Evolutionary conservation across 1,139 yeast genomes (phyloP).

Genomic region (Ogataea hybrid): DNA sequence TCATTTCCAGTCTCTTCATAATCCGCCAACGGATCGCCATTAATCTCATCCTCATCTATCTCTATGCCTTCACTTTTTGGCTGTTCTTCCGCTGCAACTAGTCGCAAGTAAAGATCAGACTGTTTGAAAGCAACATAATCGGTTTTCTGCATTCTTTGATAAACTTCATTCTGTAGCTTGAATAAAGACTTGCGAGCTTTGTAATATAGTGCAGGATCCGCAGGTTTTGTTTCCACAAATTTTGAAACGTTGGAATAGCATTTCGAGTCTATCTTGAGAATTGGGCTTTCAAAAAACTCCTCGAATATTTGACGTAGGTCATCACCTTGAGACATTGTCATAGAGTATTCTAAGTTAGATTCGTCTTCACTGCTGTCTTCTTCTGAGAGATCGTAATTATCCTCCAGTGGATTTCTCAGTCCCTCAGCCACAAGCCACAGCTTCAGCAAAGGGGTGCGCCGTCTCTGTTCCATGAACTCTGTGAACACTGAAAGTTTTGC

Average conservation of each 20-base stretch:
- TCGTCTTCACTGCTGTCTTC: constrained; percentile 27
- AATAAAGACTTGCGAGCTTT: constrained; percentile 58
- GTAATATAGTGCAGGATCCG: constrained; percentile 32
- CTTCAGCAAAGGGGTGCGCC: constrained; percentile 45
- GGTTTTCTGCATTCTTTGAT: constrained; percentile 43
- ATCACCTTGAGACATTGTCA: constrained; percentile 43
- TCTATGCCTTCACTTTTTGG: constrained; percentile 1
- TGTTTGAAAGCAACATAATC: constrained; percentile 59
- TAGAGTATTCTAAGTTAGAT: constrained; percentile 29
- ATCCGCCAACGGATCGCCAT: constrained; percentile 31
- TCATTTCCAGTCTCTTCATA: constrained; percentile 28
- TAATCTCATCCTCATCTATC: constrained; percentile 20
- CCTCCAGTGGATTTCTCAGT: constrained; percentile 72
- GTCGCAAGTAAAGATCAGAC: constrained; percentile 47
- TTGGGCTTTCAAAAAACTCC: constrained; percentile 37
- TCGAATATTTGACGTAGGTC: constrained; percentile 49
- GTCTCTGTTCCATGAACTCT: constrained; percentile 53
- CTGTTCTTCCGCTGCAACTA: constrained; percentile 39
- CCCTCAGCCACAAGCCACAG: constrained; percentile 70
- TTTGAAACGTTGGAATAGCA: constrained; percentile 34
- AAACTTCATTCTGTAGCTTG: constrained; percentile 52
- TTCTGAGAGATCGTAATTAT: constrained; percentile 28
- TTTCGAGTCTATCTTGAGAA: constrained; percentile 32
- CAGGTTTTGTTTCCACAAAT: constrained; percentile 29
- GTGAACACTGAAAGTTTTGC: constrained; percentile 49